Evolutionary conservation across 225 moss, liverwort and hornwort species (phyloP), one percentile per base, ranked within the genome.

Genomic region (Polytrichum commune): DNA sequence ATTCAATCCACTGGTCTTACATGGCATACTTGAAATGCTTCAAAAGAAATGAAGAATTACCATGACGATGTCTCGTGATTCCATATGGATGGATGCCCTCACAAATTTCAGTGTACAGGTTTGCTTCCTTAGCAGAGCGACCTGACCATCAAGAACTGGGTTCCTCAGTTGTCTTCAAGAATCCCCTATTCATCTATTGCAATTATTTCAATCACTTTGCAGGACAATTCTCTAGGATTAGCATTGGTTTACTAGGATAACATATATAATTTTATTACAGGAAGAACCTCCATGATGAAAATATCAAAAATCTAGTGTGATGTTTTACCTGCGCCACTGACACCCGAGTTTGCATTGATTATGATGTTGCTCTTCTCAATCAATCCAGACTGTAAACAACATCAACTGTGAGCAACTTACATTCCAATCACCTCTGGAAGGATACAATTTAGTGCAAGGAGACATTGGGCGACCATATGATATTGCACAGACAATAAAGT

Each of bases 61-160:
- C 88, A 69, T 96, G 96, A 63, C 96, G 96, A 80, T 96, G 96
- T 80, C 87, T 89, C 32, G 93, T 92, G 22, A 96, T 82, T 72
- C 96, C 93, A 65, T 96, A 96, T 18, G 93, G 58, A 74, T 96
- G 89, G 82, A 96, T 90, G 56, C 96, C 93, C 73, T 88, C 96
- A 64, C 87, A 89, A 63, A 93, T 86, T 81, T 96, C 96, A 30
- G 96, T 88, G 61, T 93, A 93, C 0, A 96, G 78, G 75, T 93
- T 92, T 35, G 96, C 89, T 72, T 96, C 96, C 75, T 96, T 96
- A 5, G 96, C 96, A 73, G 90, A 64, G 67, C 92, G 93, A 64
- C 90, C 93, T 93, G 73, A n/a, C 53, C 30, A 61, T 19, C 19
- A 72, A 82, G 10, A 69, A 75, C 27, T 46, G 13, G 46, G 46